A percentile compares a stretch with the other conserved stretches of the same genome.
Evolutionary conservation across 164 flowering plant genomes (phyloP).

Genomic region (Stephania cephalantha): DNA sequence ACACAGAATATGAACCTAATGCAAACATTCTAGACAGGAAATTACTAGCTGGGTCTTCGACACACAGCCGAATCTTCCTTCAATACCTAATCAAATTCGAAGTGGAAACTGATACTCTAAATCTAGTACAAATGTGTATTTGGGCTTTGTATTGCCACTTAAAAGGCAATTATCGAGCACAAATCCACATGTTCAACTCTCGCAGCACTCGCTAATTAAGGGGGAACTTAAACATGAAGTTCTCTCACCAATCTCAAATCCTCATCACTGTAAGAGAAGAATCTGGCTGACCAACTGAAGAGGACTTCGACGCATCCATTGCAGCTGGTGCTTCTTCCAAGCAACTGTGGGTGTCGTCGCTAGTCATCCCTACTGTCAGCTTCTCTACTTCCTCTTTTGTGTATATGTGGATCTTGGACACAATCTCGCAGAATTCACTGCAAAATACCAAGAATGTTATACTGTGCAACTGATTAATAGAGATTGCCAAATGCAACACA

Average conservation of each 20-base stretch:
- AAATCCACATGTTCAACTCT: neutral
- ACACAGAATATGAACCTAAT: neutral
- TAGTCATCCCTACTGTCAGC: slow-evolving; percentile 47
- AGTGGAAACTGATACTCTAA: neutral
- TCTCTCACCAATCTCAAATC: slow-evolving; percentile 12
- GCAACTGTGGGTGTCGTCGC: slow-evolving; percentile 77
- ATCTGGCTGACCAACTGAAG: slow-evolving; percentile 52
- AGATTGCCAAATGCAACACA: neutral
- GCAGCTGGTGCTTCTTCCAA: slow-evolving; percentile 64
- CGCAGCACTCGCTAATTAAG: neutral
- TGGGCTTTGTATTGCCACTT: neutral
- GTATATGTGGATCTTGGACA: slow-evolving; percentile 65
- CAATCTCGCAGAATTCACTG: slow-evolving; percentile 80
- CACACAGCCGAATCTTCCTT: neutral
- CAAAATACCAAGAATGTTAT: slow-evolving; percentile 1
- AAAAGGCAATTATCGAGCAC: too few species aligned
- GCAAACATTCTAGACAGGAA: neutral
- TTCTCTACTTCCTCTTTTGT: slow-evolving; percentile 82
- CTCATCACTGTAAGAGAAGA: slow-evolving; percentile 36
- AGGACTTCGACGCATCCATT: slow-evolving; percentile 52
- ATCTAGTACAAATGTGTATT: neutral
- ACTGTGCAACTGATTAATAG: neutral
- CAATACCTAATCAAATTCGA: neutral
- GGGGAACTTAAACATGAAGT: neutral
- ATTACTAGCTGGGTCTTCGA: neutral